Percentiles rank a stretch among this genome's conserved stretches.
Evolutionary conservation across 257 asterid species (phyloP).

Genomic region (Mentha longifolia): DNA sequence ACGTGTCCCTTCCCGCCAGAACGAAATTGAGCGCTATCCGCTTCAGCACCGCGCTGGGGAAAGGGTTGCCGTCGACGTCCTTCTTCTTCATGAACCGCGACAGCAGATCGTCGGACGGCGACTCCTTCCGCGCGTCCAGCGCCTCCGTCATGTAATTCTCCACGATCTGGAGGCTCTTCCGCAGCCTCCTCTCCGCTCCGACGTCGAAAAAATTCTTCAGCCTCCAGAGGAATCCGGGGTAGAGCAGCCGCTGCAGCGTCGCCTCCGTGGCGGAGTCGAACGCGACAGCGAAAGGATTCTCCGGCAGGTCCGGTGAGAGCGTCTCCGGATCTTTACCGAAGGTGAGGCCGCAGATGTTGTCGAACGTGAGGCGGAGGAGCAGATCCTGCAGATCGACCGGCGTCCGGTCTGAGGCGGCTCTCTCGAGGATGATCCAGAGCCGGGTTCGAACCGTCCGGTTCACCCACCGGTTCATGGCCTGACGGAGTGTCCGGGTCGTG

Average conservation of each 20-base stretch:
- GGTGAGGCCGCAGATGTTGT: conserved; percentile 78
- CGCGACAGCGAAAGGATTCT: conserved; percentile 67
- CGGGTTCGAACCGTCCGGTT: conserved; percentile 79
- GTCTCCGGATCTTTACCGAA: conserved; percentile 88
- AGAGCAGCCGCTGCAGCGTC: conserved; percentile 66
- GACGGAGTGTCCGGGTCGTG: conserved; percentile 87
- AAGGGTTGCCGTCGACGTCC: conserved; percentile 57
- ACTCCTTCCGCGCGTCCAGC: conserved; percentile 63
- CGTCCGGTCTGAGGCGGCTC: conserved; percentile 49
- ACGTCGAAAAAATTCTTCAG: conserved; percentile 55
- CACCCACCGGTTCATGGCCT: conserved; percentile 95
- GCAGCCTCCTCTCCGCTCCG: conserved; percentile 62
- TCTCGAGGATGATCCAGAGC: conserved; percentile 65
- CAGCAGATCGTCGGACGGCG: conserved; percentile 70
- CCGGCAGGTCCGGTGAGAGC: conserved; percentile 68
- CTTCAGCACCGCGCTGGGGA: conserved; percentile 57
- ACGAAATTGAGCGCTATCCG: conserved; percentile 81
- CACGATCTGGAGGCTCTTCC: conserved; percentile 55
- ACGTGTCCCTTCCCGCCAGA: conserved; percentile 83
- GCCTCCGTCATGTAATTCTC: conserved; percentile 78
- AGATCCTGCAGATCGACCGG: conserved; percentile 75
- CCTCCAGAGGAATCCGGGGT: conserved; percentile 76
- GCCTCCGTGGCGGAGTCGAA: conserved; percentile 90
- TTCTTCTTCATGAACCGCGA: conserved; percentile 79
- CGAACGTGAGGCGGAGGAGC: conserved; percentile 71